phyloP scores from a whole-genome alignment of 768 basidiomycete genomes.

The Rickenella mellea region DNA sequence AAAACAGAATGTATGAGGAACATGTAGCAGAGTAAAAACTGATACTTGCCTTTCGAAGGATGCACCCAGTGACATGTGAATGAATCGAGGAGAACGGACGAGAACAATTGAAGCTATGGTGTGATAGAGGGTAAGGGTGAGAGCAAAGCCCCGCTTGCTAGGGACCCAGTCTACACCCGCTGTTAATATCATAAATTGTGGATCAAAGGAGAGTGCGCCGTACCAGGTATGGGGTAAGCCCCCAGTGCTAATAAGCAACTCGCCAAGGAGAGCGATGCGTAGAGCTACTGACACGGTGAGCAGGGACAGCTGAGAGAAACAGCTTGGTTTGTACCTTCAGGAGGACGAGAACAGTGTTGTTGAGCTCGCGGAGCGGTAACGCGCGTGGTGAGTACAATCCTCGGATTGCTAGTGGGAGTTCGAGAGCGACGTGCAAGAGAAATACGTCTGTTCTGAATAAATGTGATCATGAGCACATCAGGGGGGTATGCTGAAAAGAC shows the following conservation, averaged over 20 bases:
- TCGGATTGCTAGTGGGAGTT: slow-evolving; percentile 69
- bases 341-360: slow-evolving; percentile 70
- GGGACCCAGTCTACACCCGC: slow-evolving; percentile 59
- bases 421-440: slow-evolving; percentile 70
- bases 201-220: slow-evolving; percentile 9
- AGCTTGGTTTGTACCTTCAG: too few relatives aligned
- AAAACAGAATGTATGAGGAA: slow-evolving; percentile 4
- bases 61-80: slow-evolving; percentile 61
- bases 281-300: slow-evolving; percentile 43
- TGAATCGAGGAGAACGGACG: slow-evolving; percentile 69
- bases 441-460: slow-evolving; percentile 65
- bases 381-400: slow-evolving; percentile 53
- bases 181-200: background rate
- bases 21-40: background rate
- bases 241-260: slow-evolving; percentile 55
- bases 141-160: slow-evolving; percentile 75
- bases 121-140: slow-evolving; percentile 71
- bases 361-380: slow-evolving; percentile 74
- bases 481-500: too few relatives aligned
- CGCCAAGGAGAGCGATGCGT: slow-evolving; percentile 50
- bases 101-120: slow-evolving; percentile 63
- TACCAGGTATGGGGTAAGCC: slow-evolving; percentile 66
- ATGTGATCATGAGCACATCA: too few relatives aligned
- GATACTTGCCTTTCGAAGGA: slow-evolving; percentile 48
- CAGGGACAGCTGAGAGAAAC: background rate